phyloP scores from a whole-genome alignment of 768 basidiomycete genomes.

The Nevesoporus exiguus region DNA sequence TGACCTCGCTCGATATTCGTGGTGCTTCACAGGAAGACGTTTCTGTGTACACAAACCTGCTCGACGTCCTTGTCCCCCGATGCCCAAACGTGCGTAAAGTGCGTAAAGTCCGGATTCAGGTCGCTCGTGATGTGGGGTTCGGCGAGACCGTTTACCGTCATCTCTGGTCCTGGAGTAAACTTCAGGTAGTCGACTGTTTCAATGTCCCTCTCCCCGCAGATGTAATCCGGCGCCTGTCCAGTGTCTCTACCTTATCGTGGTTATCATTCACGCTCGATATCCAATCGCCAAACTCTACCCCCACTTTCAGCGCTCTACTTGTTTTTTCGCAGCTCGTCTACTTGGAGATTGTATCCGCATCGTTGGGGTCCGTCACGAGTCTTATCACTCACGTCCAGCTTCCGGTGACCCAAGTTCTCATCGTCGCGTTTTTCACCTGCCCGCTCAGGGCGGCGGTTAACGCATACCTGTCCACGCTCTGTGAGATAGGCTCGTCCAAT shows the following conservation, averaged over 20 bases:
- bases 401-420: background rate
- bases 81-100: slow-evolving; percentile 6
- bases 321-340: background rate
- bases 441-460: background rate
- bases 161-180: background rate
- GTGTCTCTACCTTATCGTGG: background rate
- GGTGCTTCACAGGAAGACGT: background rate
- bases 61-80: background rate
- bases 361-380: background rate
- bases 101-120: background rate
- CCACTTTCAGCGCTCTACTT: background rate
- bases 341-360: slow-evolving; percentile 1
- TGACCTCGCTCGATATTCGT: background rate
- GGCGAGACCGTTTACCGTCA: background rate
- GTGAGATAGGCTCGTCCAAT: background rate
- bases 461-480: background rate
- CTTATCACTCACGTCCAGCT: background rate
- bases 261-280: background rate
- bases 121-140: background rate
- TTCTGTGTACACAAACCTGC: background rate
- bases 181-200: background rate
- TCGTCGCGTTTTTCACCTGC: background rate
- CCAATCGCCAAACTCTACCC: background rate
- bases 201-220: background rate
- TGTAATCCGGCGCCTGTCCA: background rate